Evolutionary conservation across 805 yeast species (phyloP).

Genomic region (Myxozyma neglecta): DNA sequence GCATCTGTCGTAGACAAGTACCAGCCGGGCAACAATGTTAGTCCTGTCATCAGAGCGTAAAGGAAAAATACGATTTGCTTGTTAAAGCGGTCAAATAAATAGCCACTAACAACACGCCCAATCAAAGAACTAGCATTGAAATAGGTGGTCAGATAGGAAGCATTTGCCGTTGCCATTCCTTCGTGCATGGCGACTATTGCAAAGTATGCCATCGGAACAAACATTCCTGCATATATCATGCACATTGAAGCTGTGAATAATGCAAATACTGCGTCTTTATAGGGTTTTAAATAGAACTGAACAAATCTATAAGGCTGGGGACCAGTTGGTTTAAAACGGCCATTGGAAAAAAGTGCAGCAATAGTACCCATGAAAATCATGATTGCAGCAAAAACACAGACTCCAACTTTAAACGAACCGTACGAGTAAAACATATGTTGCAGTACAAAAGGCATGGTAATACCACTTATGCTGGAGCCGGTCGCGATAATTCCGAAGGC

Average conservation of each 20-base stretch:
- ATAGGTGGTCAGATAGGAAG: conserved; percentile 39
- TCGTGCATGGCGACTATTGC: conserved; percentile 36
- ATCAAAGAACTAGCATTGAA: conserved; percentile 44
- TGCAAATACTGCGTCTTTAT: conserved; percentile 36
- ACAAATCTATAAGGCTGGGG: conserved; percentile 19
- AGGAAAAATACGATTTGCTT: conserved; percentile 43
- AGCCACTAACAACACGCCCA: conserved; percentile 54
- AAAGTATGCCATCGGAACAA: conserved; percentile 39
- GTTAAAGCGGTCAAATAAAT: conserved; percentile 50
- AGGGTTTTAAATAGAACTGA: conserved; percentile 30
- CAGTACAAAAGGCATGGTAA: conserved; percentile 46
- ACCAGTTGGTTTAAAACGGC: conserved; percentile 34
- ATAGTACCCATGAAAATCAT: conserved; percentile 38
- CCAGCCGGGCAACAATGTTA: conserved; percentile 36
- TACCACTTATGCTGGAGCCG: conserved; percentile 56
- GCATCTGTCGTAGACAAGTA: conserved; percentile 4
- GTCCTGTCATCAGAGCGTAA: conserved; percentile 34
- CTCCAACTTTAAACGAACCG: conserved; percentile 52
- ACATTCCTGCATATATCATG: conserved; percentile 38
- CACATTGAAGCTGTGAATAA: conserved; percentile 33
- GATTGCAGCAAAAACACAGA: conserved; percentile 50
- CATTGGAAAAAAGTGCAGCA: conserved; percentile 32
- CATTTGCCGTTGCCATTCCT: conserved; percentile 31
- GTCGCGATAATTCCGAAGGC: conserved; percentile 51
- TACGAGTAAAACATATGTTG: conserved; percentile 39